A percentile compares a stretch with the other conserved stretches of the same genome.
Conservation (phyloP, 1,139 yeast genomes). For the Sugiyamaella japonica region DNA sequence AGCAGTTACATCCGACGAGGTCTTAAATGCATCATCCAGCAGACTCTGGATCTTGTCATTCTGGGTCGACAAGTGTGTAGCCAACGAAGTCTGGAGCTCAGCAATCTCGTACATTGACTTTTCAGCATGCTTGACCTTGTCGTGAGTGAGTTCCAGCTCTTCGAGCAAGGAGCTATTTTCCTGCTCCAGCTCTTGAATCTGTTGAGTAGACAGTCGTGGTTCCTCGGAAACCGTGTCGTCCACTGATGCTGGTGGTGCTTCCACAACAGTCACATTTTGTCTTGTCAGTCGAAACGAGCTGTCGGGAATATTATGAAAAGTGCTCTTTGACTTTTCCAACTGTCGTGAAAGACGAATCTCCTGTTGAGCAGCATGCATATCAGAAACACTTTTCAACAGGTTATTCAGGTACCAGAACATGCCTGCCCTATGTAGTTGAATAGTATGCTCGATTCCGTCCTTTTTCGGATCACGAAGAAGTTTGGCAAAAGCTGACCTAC, state of each 20-base stretch:
- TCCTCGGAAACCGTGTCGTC: background rate
- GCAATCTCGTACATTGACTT: constrained; percentile 77
- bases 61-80: constrained; percentile 74
- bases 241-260: background rate
- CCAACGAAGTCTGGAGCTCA: constrained; percentile 72
- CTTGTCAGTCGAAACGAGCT: background rate
- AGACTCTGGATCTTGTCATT: constrained; percentile 68
- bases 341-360: constrained; percentile 41
- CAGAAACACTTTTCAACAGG: constrained; percentile 37
- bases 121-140: constrained; percentile 55
- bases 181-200: constrained; percentile 62
- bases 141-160: constrained; percentile 54
- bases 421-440: constrained; percentile 39
- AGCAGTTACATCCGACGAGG: constrained; percentile 63
- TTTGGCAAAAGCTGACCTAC: constrained; percentile 23
- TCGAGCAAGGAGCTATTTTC: constrained; percentile 74
- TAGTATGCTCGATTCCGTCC: constrained; percentile 34
- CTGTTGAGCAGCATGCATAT: constrained; percentile 42
- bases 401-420: constrained; percentile 40
- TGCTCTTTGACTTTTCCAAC: constrained; percentile 37
- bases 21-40: constrained; percentile 68
- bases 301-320: constrained; percentile 29
- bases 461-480: constrained; percentile 33
- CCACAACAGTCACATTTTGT: background rate
- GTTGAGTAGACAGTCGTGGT: constrained; percentile 47